Conservation (phyloP, 257 asterid genomes). For the Primulina tabacum region DNA sequence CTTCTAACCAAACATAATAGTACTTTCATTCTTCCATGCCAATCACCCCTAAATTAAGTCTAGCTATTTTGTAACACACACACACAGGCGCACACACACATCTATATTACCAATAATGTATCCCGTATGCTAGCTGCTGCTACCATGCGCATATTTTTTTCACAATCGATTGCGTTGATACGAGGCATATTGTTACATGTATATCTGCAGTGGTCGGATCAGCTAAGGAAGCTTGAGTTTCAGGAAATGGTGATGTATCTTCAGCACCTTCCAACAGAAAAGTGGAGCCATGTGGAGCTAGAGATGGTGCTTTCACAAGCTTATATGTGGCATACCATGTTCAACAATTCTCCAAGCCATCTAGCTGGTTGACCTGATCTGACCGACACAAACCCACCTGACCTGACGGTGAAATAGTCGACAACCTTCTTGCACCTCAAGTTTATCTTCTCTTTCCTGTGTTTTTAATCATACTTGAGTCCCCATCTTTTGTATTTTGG, state of each 20-base stretch:
- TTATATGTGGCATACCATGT: slow-evolving; percentile 96
- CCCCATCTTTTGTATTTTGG: background rate
- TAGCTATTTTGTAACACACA: background rate
- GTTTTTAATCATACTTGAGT: background rate
- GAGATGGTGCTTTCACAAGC: slow-evolving; percentile 94
- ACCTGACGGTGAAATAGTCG: background rate
- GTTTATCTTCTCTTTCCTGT: background rate
- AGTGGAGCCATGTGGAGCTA: slow-evolving; percentile 73
- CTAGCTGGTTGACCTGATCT: slow-evolving; percentile 50
- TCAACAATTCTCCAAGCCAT: slow-evolving; percentile 89
- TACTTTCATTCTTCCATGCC: background rate
- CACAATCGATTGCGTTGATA: background rate
- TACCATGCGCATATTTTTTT: background rate
- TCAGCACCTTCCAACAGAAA: slow-evolving; percentile 85
- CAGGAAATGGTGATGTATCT: slow-evolving; percentile 99
- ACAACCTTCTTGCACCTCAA: background rate
- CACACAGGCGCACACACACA: background rate
- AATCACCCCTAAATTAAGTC: background rate
- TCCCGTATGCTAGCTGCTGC: background rate
- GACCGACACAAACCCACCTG: background rate
- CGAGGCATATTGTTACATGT: background rate
- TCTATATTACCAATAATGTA: background rate
- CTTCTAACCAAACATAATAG: background rate
- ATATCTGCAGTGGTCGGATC: slow-evolving; percentile 75
- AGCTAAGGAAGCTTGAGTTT: slow-evolving; percentile 79